Conservation (phyloP, 768 basidiomycete genomes). For the Kwoniella bestiolae region DNA sequence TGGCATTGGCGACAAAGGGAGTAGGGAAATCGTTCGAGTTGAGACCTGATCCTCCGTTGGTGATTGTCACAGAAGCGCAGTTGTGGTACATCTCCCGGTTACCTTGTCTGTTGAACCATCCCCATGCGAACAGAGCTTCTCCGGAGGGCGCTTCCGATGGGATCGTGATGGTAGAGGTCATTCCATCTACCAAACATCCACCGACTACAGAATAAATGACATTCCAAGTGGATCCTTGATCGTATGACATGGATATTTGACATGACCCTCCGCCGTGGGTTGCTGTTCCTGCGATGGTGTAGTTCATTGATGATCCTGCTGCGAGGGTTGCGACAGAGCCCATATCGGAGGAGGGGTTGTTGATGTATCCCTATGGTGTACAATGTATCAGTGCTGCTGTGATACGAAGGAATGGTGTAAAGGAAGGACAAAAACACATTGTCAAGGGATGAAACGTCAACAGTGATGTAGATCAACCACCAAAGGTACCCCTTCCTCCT, state of each 20-base stretch:
- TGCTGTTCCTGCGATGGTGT: constrained; percentile 52
- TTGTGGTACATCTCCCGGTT: constrained; percentile 57
- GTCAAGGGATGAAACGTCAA: not conserved
- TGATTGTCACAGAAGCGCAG: constrained; percentile 52
- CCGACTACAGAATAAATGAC: constrained; percentile 57
- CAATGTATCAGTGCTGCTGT: not conserved
- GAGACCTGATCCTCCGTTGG: constrained; percentile 50
- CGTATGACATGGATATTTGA: constrained; percentile 59
- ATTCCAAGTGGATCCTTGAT: constrained; percentile 58
- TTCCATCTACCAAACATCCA: constrained; percentile 53
- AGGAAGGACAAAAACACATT: not conserved
- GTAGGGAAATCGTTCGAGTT: constrained; percentile 38
- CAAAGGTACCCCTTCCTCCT: not conserved
- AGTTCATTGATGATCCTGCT: constrained; percentile 52
- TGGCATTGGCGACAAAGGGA: constrained; percentile 55
- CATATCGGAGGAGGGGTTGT: constrained; percentile 41
- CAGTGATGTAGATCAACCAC: not conserved
- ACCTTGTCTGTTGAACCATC: constrained; percentile 58
- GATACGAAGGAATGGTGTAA: not conserved
- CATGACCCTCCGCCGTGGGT: constrained; percentile 59
- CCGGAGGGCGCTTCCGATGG: constrained; percentile 54
- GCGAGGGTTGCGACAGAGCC: constrained; percentile 47
- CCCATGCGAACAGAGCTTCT: constrained; percentile 58
- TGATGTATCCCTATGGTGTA: constrained; percentile 41
- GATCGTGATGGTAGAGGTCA: constrained; percentile 50